Percentiles rank a stretch among this genome's conserved stretches.
These are phyloP conservation scores for Penicillium sp. DNA, from an alignment of 2,329 filamentous ascomycete species.

Conservation along the genomic window DNA sequence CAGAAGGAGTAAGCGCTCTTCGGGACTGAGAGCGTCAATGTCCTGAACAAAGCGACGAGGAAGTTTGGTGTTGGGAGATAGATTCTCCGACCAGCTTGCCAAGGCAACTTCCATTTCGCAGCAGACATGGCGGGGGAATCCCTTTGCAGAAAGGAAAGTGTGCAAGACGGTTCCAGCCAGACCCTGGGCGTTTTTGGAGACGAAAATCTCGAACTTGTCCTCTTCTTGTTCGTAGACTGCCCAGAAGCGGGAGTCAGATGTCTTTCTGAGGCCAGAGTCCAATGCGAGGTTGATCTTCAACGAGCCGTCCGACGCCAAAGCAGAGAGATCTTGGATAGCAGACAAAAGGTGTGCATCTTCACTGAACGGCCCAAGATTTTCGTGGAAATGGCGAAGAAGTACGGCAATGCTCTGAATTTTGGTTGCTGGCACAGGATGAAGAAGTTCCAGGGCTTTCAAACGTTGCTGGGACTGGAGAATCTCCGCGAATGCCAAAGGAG, in stretches of 20 bases:
- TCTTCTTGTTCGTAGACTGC: conserved; percentile 42
- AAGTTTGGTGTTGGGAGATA: conserved; percentile 33
- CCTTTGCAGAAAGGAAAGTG: conserved; percentile 48
- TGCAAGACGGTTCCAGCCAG: conserved; percentile 48
- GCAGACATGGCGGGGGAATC: conserved; percentile 42
- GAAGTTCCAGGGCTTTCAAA: conserved; percentile 44
- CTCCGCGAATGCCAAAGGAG: conserved; percentile 46
- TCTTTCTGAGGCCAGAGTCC: conserved; percentile 46
- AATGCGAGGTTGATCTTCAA: conserved; percentile 40
- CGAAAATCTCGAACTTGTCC: conserved; percentile 39
- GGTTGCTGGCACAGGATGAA: conserved; percentile 40
- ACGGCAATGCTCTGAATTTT: conserved; percentile 40
- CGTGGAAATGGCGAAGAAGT: conserved; percentile 35
- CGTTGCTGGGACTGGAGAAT: conserved; percentile 49
- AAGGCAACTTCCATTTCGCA: conserved; percentile 44
- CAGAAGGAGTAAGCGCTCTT: conserved; percentile 44
- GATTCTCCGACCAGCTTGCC: conserved; percentile 37
- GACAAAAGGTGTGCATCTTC: conserved; percentile 26
- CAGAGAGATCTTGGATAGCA: conserved; percentile 35
- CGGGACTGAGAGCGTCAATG: conserved; percentile 46
- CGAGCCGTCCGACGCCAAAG: conserved; percentile 29
- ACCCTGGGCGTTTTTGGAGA: conserved; percentile 49
- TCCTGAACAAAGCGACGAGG: conserved; percentile 46
- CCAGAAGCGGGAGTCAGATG: conserved; percentile 43
- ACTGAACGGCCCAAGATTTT: conserved; percentile 25